Base-by-base conservation (phyloP, 495 filamentous ascomycete species). In the Neurospora sp. region DNA sequence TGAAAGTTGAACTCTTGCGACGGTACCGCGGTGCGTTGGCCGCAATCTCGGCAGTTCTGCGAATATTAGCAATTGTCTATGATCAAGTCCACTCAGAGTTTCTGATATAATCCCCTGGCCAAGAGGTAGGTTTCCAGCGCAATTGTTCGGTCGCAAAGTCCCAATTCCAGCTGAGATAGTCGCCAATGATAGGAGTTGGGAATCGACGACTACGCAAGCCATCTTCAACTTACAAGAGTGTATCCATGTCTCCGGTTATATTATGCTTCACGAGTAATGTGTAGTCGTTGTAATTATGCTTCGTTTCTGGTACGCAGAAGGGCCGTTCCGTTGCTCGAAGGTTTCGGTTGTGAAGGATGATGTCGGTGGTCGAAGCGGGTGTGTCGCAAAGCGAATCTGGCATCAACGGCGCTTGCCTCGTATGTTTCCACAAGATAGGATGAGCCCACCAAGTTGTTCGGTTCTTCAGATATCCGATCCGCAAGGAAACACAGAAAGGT, bases 1-100 rank as follows among this genome's bases (percentile, higher is more conserved):
- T 91, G 82, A 96, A 97, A 42, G 94, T 97, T 74, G 93, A 97
- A 69, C 95, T 97, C 81, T 92, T 91, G 74, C 96, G 92, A 73
- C 95, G 90, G 75, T 88, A 89, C 35, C 92, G 90, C 62, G 93
- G 93, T 71, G 94, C 93, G 81, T 92, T 96, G 46, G 91, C 92
- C 78, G 93, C 91, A 75, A 97, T 91, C 77, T 97, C 93, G 74
- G 93, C 94, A 23, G 94, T 96, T 71, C 91, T 92, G 74, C 8
- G 31, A 75, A 46, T 41, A 74, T 82, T 72, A 80, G 77, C 73
- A 69, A 35, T 20, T n/a, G 46, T 12, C 49, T 42, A 23, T 27
- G 40, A 23, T 14, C 31, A 38, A 38, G 5, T 49, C 18, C 39
- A 49, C 37, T 69, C 46, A 11, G 5, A 8, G 31, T 31, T 71